phyloP scores from a whole-genome alignment of 495 filamentous ascomycete species.

The Penicillium malachiteum region DNA sequence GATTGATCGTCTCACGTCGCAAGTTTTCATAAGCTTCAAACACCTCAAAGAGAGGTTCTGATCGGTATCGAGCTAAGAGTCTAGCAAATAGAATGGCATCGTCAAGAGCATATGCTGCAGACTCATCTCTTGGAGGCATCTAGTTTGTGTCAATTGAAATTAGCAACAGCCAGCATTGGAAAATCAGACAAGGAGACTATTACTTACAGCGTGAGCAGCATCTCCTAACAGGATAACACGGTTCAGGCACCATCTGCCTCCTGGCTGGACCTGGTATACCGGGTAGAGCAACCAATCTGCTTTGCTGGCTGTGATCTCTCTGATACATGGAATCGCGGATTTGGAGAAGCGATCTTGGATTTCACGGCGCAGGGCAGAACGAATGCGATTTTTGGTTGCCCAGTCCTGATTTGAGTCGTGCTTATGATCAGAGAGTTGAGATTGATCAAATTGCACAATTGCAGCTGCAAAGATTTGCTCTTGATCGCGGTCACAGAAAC shows the following conservation, averaged over 20 bases:
- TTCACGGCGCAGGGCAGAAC: slow-evolving; percentile 41
- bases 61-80: slow-evolving; percentile 38
- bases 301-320: slow-evolving; percentile 44
- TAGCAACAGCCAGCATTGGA: not conserved
- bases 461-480: slow-evolving; percentile 55
- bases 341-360: slow-evolving; percentile 46
- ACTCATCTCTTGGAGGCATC: slow-evolving; percentile 65
- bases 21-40: slow-evolving; percentile 55
- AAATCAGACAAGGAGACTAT: not conserved
- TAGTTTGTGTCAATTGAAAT: slow-evolving; percentile 14
- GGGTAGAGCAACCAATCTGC: slow-evolving; percentile 60
- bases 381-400: slow-evolving; percentile 40
- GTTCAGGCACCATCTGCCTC: slow-evolving; percentile 50
- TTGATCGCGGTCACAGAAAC: slow-evolving; percentile 45
- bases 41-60: slow-evolving; percentile 37
- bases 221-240: slow-evolving; percentile 55
- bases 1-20: slow-evolving; percentile 48
- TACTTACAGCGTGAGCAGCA: slow-evolving; percentile 59
- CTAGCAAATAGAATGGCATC: slow-evolving; percentile 58
- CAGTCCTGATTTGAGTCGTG: slow-evolving; percentile 48
- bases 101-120: slow-evolving; percentile 60
- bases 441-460: slow-evolving; percentile 50
- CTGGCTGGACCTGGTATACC: slow-evolving; percentile 54
- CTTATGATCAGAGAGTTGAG: slow-evolving; percentile 18
- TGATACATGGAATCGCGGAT: slow-evolving; percentile 46